phyloP scores from a whole-genome alignment of 2,329 filamentous ascomycete genomes.

The Venturia oleaginea region DNA sequence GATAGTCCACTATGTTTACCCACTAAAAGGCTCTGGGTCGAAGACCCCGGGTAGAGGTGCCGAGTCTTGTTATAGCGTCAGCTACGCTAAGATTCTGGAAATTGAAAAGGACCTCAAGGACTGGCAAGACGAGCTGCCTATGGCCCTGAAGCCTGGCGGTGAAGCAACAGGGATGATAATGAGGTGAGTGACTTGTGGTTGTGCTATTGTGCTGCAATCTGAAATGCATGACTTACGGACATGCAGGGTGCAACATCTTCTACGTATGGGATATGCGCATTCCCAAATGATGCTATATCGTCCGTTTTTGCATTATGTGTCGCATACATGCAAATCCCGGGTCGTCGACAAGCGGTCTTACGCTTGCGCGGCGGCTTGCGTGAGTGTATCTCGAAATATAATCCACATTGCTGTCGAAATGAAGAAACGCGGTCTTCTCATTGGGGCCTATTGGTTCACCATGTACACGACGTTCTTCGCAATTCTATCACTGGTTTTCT shows the following conservation, averaged over 20 bases:
- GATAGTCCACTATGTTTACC: constrained; percentile 56
- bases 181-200: constrained; percentile 48
- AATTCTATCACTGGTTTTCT: constrained; percentile 70
- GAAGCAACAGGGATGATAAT: constrained; percentile 67
- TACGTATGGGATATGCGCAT: constrained; percentile 73
- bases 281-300: constrained; percentile 76
- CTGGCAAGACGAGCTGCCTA: constrained; percentile 61
- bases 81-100: constrained; percentile 54
- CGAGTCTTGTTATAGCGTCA: constrained; percentile 54
- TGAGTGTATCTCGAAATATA: constrained; percentile 61
- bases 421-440: constrained; percentile 63
- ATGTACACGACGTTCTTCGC: constrained; percentile 78
- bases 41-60: constrained; percentile 21
- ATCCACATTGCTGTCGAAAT: constrained; percentile 74
- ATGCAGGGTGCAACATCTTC: constrained; percentile 56
- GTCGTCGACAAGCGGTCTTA: constrained; percentile 67
- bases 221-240: constrained; percentile 12
- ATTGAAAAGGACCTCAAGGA: constrained; percentile 54
- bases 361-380: constrained; percentile 60
- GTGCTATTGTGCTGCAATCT: neutral
- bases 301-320: constrained; percentile 76
- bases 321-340: constrained; percentile 43
- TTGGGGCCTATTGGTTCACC: constrained; percentile 79
- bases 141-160: constrained; percentile 67
- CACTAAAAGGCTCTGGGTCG: constrained; percentile 42